phyloP scores from a whole-genome alignment of 2,329 filamentous ascomycete genomes.

The Talaromyces verruculosus region DNA sequence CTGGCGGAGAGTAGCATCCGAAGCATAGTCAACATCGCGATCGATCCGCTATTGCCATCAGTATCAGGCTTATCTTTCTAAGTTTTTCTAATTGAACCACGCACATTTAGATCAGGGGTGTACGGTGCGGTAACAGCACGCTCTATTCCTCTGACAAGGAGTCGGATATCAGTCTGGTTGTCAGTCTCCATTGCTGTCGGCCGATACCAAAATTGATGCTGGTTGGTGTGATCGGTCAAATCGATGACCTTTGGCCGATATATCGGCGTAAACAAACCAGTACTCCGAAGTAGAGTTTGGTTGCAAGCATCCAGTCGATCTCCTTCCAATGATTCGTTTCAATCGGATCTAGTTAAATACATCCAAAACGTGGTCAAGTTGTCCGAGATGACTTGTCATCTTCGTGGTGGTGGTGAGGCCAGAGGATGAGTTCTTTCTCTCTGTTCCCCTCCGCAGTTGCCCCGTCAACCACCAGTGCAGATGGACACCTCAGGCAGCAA shows the following conservation, averaged over 20 bases:
- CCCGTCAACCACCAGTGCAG: conserved; percentile 18
- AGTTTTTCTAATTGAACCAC: conserved; percentile 20
- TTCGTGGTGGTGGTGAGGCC: neutral
- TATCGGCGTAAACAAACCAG: conserved; percentile 7
- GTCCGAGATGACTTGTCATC: neutral
- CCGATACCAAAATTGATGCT: neutral
- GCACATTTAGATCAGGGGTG: conserved; percentile 52
- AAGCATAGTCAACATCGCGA: conserved; percentile 30
- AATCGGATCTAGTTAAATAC: neutral
- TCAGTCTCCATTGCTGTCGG: conserved; percentile 29
- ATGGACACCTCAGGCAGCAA: conserved; percentile 7
- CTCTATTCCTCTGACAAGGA: conserved; percentile 45
- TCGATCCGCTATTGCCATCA: conserved; percentile 34
- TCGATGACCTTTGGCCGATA: neutral
- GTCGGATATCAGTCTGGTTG: conserved; percentile 24
- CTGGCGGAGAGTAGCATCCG: conserved; percentile 38
- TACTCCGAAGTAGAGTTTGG: neutral
- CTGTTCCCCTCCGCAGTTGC: conserved; percentile 20
- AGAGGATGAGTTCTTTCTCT: conserved; percentile 7
- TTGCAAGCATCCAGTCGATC: neutral
- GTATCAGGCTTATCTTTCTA: neutral
- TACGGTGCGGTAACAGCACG: conserved; percentile 52
- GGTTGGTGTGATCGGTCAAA: neutral
- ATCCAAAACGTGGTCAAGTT: neutral
- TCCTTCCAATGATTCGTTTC: neutral